These are phyloP conservation scores for Talaromyces verruculosus DNA, from an alignment of 2,329 filamentous ascomycete genomes.

Conservation along the genomic window DNA sequence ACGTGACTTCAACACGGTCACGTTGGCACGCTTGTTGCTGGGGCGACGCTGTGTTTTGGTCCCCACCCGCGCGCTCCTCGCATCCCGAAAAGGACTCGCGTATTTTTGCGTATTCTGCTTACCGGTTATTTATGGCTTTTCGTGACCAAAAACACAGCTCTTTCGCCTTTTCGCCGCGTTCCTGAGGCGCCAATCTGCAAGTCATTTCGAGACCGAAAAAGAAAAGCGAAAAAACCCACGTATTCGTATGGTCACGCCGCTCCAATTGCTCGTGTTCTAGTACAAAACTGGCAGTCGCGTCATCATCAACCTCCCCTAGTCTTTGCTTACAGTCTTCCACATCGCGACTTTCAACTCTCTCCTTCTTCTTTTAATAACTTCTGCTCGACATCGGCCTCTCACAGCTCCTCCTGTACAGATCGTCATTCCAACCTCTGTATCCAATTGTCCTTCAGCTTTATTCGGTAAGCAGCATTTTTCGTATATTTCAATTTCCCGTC, in stretches of 20 bases:
- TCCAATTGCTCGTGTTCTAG: neutral
- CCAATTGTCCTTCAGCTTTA: constrained; percentile 15
- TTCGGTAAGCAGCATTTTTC: constrained; percentile 20
- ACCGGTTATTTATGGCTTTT: constrained; percentile 1
- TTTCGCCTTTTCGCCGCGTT: neutral
- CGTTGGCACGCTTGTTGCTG: constrained; percentile 51
- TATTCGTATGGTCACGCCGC: neutral
- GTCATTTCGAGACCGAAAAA: neutral
- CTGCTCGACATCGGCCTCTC: neutral
- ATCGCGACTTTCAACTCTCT: neutral
- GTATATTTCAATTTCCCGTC: neutral
- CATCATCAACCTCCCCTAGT: neutral
- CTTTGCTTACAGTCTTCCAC: neutral
- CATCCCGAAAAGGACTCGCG: neutral
- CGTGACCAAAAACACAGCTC: constrained; percentile 2
- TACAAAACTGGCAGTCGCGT: constrained; percentile 13
- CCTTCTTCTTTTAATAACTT: neutral
- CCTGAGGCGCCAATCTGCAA: constrained; percentile 2
- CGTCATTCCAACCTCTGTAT: constrained; percentile 16
- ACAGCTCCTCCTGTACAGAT: constrained; percentile 8
- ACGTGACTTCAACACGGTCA: constrained; percentile 8
- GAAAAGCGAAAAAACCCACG: neutral
- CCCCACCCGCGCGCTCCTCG: constrained; percentile 24
- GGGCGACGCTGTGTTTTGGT: constrained; percentile 36
- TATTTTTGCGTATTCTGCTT: constrained; percentile 9